Base-by-base conservation (phyloP, 1,284 basidiomycete species). In the Peniophora sp. region DNA sequence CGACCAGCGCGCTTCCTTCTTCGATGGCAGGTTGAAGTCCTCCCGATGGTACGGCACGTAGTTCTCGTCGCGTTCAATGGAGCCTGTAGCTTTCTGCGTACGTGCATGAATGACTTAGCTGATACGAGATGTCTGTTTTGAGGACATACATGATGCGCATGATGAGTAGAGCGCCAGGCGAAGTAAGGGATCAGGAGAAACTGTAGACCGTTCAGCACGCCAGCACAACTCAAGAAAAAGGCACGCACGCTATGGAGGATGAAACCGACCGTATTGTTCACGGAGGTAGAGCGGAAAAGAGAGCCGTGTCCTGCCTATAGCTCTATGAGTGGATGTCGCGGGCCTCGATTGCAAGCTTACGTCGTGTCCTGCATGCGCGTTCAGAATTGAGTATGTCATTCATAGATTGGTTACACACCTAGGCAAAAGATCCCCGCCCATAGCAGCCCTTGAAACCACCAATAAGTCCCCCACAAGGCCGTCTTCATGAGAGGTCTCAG, bases 141-240 rank as follows among this genome's bases (percentile, higher is more conserved):
- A 39, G 18, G 8, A 24, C 65, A 37, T 55, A 73, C 72, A 62
- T 78, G 77, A 58, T 79, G 76, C 14, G 72, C 72, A 47, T 77
- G 75, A 57, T 82, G 79, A 6, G 76, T 73, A 3, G 72, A 72
- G 48, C 79, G 69, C 79, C 79, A 81, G 22, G 78, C 67, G 59
- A 74, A 79, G 60, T 78, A 83, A 8, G 79, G 79, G 5, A 75
- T 72, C 23, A 81, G 64, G 46, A 81, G 68, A 58, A 75, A 75
- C 72, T 68, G 55, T 35, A 47, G 24, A 36, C 47, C 22, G 27
- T 17, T 53, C 35, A 55, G 53, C 51, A 43, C 34, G 17, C 45
- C 48, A 42, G 23, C 37, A 15, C 39, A 47, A 8, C 22, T 14
- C 23, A 17, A 18, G 14, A 34, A 44, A 47, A 32, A 48, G 35